Evolutionary conservation across 768 basidiomycete species (phyloP).

Genomic region (Psilocybe subaeruginosa): DNA sequence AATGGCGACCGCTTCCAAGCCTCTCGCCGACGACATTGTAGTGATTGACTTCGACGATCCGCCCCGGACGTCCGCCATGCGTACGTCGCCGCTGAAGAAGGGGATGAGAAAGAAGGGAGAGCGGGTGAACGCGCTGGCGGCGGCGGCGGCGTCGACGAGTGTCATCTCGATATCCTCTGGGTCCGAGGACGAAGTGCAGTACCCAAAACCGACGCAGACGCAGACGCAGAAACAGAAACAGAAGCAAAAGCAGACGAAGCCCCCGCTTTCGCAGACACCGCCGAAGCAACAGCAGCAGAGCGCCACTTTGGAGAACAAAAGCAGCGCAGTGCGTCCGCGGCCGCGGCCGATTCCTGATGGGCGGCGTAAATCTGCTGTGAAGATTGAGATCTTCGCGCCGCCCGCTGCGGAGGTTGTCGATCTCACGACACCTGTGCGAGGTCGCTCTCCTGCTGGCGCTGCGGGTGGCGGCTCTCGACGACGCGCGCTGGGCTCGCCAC

Average conservation of each 20-base stretch:
- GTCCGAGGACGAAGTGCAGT: background rate
- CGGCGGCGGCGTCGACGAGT: background rate
- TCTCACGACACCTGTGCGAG: background rate
- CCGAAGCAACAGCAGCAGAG: background rate
- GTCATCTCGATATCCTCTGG: constrained; percentile 8
- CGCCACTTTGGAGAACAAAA: background rate
- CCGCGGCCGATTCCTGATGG: background rate
- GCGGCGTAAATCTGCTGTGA: background rate
- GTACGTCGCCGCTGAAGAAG: background rate
- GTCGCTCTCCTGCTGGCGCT: background rate
- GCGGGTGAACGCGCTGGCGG: too few species aligned
- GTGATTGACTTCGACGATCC: background rate
- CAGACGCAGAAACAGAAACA: background rate
- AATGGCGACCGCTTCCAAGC: background rate
- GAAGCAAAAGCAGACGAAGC: background rate
- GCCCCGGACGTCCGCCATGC: background rate
- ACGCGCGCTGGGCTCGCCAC: background rate
- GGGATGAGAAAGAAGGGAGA: background rate
- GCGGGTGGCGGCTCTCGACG: background rate
- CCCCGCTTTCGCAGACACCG: background rate
- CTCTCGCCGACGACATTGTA: background rate
- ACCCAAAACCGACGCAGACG: background rate
- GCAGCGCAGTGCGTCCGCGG: background rate
- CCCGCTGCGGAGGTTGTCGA: background rate
- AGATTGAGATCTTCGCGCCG: background rate